Evolutionary conservation across 352 stramenopile species (phyloP).

Genomic region (Phytophthora megakarya): DNA sequence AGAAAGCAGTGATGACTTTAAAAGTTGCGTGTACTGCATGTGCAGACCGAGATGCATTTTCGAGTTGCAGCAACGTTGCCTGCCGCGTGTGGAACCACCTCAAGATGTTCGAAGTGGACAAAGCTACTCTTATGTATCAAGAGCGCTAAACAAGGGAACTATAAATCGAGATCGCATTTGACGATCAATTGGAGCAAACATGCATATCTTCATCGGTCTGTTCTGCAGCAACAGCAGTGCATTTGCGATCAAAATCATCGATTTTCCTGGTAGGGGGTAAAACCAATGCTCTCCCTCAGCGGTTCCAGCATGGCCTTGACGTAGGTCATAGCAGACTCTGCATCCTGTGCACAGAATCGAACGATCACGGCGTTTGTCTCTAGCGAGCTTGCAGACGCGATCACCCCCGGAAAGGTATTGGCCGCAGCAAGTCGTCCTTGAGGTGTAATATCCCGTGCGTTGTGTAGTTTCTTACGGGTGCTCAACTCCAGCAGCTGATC

Average conservation of each 20-base stretch:
- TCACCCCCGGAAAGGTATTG: constrained; percentile 55
- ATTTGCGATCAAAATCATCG: constrained; percentile 37
- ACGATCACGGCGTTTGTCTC: constrained; percentile 64
- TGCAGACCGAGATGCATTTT: constrained; percentile 53
- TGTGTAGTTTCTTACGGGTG: constrained; percentile 76
- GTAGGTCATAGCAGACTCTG: constrained; percentile 65
- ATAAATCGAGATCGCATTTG: not conserved
- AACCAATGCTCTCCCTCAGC: constrained; percentile 60
- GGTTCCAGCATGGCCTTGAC: constrained; percentile 64
- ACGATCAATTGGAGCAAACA: too few species aligned
- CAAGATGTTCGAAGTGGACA: constrained; percentile 44
- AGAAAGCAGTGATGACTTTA: constrained; percentile 46
- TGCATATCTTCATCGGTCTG: too few species aligned
- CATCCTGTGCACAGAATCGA: constrained; percentile 68
- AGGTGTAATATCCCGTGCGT: constrained; percentile 70
- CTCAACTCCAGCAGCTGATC: constrained; percentile 65
- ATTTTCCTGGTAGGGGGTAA: constrained; percentile 78
- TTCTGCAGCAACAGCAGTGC: too few species aligned
- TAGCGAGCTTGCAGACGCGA: constrained; percentile 79
- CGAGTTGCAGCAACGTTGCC: constrained; percentile 53
- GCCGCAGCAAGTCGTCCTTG: constrained; percentile 61
- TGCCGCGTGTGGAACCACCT: constrained; percentile 76
- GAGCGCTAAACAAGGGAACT: constrained; percentile 9
- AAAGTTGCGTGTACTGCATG: constrained; percentile 54
- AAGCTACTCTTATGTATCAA: constrained; percentile 44